These are phyloP conservation scores for Phialocephala subalpina DNA, from an alignment of 2,329 filamentous ascomycete genomes.

Conservation along the genomic window DNA sequence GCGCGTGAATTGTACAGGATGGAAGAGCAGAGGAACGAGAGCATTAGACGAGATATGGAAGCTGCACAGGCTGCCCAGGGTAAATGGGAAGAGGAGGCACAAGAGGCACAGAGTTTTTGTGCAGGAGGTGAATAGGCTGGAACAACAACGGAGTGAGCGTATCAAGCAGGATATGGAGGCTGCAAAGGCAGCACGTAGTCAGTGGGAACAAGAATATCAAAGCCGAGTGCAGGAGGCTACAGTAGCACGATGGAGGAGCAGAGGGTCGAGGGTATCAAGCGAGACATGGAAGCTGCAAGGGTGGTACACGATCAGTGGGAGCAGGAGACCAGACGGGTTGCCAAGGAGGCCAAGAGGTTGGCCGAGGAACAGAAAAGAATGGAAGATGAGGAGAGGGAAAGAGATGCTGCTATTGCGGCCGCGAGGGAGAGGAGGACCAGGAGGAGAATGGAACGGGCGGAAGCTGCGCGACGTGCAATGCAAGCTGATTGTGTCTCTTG, in stretches of 20 bases:
- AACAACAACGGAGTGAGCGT: conserved; percentile 2
- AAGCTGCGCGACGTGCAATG: conserved; percentile 2
- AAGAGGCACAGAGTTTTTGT: not conserved
- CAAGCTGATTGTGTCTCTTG: conserved; percentile 26
- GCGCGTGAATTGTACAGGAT: too few species aligned
- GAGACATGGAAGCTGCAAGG: conserved; percentile 4
- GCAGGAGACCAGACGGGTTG: not conserved
- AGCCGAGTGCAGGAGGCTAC: not conserved
- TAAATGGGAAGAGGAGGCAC: not conserved
- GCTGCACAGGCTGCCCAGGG: too few species aligned
- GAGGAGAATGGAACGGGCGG: not conserved
- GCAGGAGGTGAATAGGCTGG: not conserved
- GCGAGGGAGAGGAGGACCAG: not conserved
- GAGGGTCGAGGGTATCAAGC: not conserved
- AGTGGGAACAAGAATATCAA: conserved; percentile 4
- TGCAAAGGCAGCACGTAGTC: not conserved
- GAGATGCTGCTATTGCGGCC: not conserved
- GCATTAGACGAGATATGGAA: too few species aligned
- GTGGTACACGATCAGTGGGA: conserved; percentile 6
- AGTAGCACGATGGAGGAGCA: not conserved
- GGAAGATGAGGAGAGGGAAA: conserved; percentile 1
- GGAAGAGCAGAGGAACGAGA: too few species aligned
- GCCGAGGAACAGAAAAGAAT: not conserved
- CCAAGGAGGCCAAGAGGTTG: not conserved
- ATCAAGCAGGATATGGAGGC: not conserved